A percentile compares a stretch with the other conserved stretches of the same genome.
Conservation (phyloP, 495 filamentous ascomycete genomes). For the Trichocladium uniseriatum region DNA sequence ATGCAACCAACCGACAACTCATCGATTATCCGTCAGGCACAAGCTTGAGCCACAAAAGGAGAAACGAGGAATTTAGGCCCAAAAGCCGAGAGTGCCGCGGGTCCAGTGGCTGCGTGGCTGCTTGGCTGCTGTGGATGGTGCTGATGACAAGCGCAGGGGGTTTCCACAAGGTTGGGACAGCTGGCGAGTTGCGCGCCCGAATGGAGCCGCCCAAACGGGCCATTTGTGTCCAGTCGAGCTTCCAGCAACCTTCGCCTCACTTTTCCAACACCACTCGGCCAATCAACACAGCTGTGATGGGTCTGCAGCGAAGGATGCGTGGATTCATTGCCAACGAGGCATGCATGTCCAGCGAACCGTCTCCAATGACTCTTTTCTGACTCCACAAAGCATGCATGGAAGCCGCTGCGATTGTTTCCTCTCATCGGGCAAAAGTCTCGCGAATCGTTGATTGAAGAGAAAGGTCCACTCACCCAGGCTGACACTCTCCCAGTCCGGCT, state of each 20-base stretch:
- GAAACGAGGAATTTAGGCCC: conserved; percentile 1
- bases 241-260: conserved; percentile 15
- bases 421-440: neutral
- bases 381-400: conserved; percentile 2
- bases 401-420: neutral
- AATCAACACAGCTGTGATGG: conserved; percentile 2
- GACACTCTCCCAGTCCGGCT: no score
- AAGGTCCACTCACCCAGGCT: no score
- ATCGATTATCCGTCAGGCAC: conserved; percentile 8
- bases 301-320: conserved; percentile 8
- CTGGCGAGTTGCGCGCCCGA: neutral
- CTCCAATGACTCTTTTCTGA: neutral
- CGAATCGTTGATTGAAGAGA: neutral
- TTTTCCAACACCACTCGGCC: conserved; percentile 3
- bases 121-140: neutral
- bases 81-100: conserved; percentile 15
- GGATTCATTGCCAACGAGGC: conserved; percentile 1
- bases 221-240: conserved; percentile 12
- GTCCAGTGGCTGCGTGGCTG: neutral
- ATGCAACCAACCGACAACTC: conserved; percentile 8
- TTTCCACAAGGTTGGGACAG: neutral
- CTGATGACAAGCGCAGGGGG: no score
- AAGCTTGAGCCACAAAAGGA: neutral
- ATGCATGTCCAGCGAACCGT: conserved; percentile 3
- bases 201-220: neutral